Conservation (phyloP, 805 yeast genomes). For the Hanseniaspora singularis region DNA sequence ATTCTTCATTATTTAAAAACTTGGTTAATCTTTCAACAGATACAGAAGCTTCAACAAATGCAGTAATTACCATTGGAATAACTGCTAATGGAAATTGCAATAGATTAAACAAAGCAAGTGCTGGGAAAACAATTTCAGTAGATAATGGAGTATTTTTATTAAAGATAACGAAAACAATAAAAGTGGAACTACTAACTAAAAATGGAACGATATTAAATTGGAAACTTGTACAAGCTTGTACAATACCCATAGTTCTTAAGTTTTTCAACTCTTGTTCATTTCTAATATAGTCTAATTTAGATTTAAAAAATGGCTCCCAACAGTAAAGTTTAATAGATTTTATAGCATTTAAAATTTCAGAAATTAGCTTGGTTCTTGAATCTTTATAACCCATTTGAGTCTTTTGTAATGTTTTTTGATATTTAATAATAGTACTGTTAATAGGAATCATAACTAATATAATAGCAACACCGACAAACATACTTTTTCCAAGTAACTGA, state of each 20-base stretch:
- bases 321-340: constrained; percentile 87
- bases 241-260: constrained; percentile 59
- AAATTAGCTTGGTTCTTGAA: constrained; percentile 76
- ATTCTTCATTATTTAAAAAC: constrained; percentile 63
- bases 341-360: constrained; percentile 81
- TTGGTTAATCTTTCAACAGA: constrained; percentile 62
- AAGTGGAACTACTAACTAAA: constrained; percentile 78
- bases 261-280: constrained; percentile 74
- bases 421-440: constrained; percentile 55
- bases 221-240: constrained; percentile 58
- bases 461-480: constrained; percentile 90
- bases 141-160: constrained; percentile 54
- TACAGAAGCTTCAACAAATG: constrained; percentile 79
- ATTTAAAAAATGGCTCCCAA: constrained; percentile 83
- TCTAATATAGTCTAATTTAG: constrained; percentile 66
- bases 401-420: constrained; percentile 63
- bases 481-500: constrained; percentile 66
- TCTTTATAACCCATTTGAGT: constrained; percentile 84
- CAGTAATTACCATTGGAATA: constrained; percentile 79
- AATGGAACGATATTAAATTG: constrained; percentile 82
- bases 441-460: constrained; percentile 69
- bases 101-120: constrained; percentile 75
- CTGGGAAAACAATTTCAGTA: constrained; percentile 86
- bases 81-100: constrained; percentile 85
- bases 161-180: constrained; percentile 60